Conservation (phyloP, 2,329 filamentous ascomycete species). For the Thermomyces lanuginosus region DNA sequence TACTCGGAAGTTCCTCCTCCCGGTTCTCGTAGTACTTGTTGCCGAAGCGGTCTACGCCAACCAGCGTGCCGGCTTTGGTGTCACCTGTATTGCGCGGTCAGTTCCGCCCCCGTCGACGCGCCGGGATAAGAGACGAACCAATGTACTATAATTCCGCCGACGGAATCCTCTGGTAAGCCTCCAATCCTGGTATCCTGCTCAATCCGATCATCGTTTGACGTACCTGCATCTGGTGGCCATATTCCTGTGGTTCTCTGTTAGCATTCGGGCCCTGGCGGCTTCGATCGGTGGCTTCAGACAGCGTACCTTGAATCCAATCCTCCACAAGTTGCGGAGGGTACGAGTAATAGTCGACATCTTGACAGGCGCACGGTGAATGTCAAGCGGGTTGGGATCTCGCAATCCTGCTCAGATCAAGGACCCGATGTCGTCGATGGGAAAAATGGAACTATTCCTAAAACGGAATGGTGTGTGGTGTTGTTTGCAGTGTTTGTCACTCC, state of each 20-base stretch:
- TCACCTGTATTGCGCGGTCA: constrained; percentile 47
- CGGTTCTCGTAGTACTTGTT: constrained; percentile 98
- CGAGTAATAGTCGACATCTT: constrained; percentile 82
- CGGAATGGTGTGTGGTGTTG: no score
- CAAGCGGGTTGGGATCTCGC: constrained; percentile 5
- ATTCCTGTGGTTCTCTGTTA: constrained; percentile 49
- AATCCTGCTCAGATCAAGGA: constrained; percentile 6
- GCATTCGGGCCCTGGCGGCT: constrained; percentile 9
- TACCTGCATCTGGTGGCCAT: constrained; percentile 84
- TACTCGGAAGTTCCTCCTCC: constrained; percentile 75
- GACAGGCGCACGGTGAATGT: constrained; percentile 9
- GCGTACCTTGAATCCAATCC: constrained; percentile 69
- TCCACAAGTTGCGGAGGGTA: constrained; percentile 73
- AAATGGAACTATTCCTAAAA: no score
- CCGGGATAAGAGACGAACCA: constrained; percentile 16
- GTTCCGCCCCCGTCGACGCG: background rate
- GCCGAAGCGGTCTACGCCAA: constrained; percentile 75
- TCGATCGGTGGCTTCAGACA: constrained; percentile 1
- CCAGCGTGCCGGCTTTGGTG: constrained; percentile 79
- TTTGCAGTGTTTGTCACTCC: constrained; percentile 21
- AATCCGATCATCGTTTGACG: no score
- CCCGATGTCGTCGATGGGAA: constrained; percentile 9
- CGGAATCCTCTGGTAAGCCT: no score
- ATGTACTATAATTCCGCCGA: constrained; percentile 21
- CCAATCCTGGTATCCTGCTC: no score